phyloP scores from a whole-genome alignment of 305 asterid genomes.

The Solanum hybrid region DNA sequence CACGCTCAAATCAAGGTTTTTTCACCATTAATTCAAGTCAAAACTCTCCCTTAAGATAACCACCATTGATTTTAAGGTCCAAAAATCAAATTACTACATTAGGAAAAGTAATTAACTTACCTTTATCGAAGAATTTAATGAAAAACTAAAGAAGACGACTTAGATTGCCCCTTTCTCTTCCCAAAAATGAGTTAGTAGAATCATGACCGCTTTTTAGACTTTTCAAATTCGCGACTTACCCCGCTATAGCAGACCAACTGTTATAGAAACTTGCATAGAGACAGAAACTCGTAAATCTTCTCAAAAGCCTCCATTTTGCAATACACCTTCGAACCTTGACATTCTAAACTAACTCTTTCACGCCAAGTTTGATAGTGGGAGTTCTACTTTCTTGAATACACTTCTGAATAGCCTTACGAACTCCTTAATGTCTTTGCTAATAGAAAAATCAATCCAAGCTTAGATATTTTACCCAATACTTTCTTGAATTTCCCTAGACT shows the following conservation, averaged over 20 bases:
- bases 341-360: neutral
- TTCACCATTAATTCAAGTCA: neutral
- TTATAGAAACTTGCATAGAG: neutral
- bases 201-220: too few relatives aligned
- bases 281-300: neutral
- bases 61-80: neutral
- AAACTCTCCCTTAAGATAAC: neutral
- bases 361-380: neutral
- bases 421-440: too few relatives aligned
- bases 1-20: neutral
- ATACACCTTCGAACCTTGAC: neutral
- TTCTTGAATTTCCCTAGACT: too few relatives aligned
- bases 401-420: too few relatives aligned
- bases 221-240: neutral
- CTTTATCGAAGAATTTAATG: neutral
- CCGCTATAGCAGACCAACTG: neutral
- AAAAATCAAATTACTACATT: too few relatives aligned
- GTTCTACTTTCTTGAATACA: neutral
- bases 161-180: neutral
- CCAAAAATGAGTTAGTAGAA: neutral
- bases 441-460: too few relatives aligned
- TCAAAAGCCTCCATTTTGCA: neutral
- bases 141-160: neutral
- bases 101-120: neutral
- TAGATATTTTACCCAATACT: too few relatives aligned